Conservation (phyloP, 495 filamentous ascomycete species). For the Entonaema liquescens region DNA sequence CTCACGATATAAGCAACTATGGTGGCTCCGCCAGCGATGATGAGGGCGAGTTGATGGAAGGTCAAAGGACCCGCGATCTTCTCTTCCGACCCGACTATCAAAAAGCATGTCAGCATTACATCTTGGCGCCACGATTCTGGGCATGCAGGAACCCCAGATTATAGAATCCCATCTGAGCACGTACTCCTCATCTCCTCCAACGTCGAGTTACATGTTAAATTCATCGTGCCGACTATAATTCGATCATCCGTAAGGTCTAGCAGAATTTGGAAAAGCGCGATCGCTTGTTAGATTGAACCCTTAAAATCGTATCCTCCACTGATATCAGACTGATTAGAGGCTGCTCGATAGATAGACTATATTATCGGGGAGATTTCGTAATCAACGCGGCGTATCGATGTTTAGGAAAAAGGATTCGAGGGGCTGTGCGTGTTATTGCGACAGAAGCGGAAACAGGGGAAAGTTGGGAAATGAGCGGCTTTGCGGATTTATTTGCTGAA, state of each 20-base stretch:
- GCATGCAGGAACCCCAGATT: constrained; percentile 32
- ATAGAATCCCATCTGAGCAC: constrained; percentile 40
- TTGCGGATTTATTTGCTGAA: background rate
- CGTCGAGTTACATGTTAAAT: constrained; percentile 61
- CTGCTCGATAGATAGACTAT: constrained; percentile 2
- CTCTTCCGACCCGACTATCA: constrained; percentile 50
- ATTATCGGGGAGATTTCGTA: constrained; percentile 14
- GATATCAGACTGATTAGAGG: constrained; percentile 5
- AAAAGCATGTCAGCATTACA: constrained; percentile 38
- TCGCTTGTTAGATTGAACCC: background rate
- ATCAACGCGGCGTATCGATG: background rate
- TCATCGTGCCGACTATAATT: constrained; percentile 38
- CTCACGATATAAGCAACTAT: constrained; percentile 64
- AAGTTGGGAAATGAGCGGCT: constrained; percentile 4
- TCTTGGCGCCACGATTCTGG: constrained; percentile 39
- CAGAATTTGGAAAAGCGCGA: background rate
- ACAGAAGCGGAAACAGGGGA: constrained; percentile 6
- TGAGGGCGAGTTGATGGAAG: constrained; percentile 64
- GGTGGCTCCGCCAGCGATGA: constrained; percentile 63
- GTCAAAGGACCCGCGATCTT: constrained; percentile 57
- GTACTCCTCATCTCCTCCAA: constrained; percentile 65
- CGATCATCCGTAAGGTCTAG: constrained; percentile 14
- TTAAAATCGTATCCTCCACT: background rate
- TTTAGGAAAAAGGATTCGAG: background rate
- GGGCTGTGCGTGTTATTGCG: constrained; percentile 21